Evolutionary conservation across 139 green algal species (phyloP).

Genomic region (Dunaliella sp.): DNA sequence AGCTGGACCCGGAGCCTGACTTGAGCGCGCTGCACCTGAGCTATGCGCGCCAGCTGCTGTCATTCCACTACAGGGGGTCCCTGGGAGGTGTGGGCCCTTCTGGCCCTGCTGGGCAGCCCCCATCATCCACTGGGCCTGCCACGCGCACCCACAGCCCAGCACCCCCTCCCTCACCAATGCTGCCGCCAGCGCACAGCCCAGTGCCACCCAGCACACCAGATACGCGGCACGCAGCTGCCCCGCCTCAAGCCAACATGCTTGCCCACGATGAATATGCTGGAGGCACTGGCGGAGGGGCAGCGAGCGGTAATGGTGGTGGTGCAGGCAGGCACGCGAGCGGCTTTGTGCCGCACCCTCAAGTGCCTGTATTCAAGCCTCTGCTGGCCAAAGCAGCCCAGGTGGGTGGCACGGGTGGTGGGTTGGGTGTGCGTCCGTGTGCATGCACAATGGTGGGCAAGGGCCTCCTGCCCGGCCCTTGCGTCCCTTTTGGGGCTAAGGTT

Average conservation of each 20-base stretch:
- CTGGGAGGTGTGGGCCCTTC: not conserved
- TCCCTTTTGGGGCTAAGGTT: too few relatives aligned
- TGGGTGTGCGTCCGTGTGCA: not conserved
- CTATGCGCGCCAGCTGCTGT: constrained; percentile 7
- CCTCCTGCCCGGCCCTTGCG: too few relatives aligned
- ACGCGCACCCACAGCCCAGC: not conserved
- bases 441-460: too few relatives aligned
- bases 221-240: too few relatives aligned
- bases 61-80: not conserved
- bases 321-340: not conserved
- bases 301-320: not conserved
- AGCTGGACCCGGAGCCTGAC: not conserved
- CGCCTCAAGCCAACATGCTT: too few relatives aligned
- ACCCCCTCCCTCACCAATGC: not conserved
- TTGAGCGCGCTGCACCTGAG: not conserved
- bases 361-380: not conserved
- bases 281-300: not conserved
- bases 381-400: constrained; percentile 1
- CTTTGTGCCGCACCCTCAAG: not conserved
- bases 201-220: too few relatives aligned
- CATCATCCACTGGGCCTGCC: not conserved
- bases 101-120: not conserved
- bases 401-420: not conserved
- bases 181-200: too few relatives aligned
- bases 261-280: too few relatives aligned